Percentiles rank a stretch among this genome's conserved stretches.
phyloP scores from a whole-genome alignment of 192 early-diverging fungal species.

The Martensiomyces pterosporus region DNA sequence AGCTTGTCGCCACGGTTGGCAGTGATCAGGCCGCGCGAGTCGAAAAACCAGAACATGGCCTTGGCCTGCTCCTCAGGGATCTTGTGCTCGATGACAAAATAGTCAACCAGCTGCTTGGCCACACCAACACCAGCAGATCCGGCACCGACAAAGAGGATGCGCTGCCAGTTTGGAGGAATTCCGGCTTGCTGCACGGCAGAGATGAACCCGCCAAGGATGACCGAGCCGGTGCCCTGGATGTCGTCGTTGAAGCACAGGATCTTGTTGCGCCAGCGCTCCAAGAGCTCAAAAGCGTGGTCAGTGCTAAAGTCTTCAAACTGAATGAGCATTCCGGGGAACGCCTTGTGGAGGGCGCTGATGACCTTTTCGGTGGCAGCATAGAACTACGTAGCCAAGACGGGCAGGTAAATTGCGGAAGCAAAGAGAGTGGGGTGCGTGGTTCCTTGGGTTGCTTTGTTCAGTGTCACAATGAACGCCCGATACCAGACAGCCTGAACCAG shows the following conservation, averaged over 20 bases:
- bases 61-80: constrained; percentile 64
- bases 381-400: constrained; percentile 63
- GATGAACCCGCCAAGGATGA: constrained; percentile 89
- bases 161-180: constrained; percentile 68
- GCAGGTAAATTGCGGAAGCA: too few relatives aligned
- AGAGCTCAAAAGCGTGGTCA: constrained; percentile 83
- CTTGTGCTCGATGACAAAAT: constrained; percentile 71
- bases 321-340: constrained; percentile 79
- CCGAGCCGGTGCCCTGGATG: constrained; percentile 70
- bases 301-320: constrained; percentile 98
- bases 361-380: constrained; percentile 72
- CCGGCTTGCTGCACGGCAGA: constrained; percentile 71
- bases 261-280: constrained; percentile 71
- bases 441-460: too few relatives aligned
- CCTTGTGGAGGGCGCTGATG: constrained; percentile 58
- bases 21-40: constrained; percentile 90
- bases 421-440: too few relatives aligned
- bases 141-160: constrained; percentile 91
- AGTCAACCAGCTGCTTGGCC: constrained; percentile 82
- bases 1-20: constrained; percentile 81
- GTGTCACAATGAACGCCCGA: too few relatives aligned
- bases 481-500: too few relatives aligned
- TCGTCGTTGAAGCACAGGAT: constrained; percentile 90
- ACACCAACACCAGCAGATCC: constrained; percentile 95
- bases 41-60: constrained; percentile 74